Evolutionary conservation across 768 basidiomycete genomes (phyloP).

Genomic region (Lactarius akahatsu): DNA sequence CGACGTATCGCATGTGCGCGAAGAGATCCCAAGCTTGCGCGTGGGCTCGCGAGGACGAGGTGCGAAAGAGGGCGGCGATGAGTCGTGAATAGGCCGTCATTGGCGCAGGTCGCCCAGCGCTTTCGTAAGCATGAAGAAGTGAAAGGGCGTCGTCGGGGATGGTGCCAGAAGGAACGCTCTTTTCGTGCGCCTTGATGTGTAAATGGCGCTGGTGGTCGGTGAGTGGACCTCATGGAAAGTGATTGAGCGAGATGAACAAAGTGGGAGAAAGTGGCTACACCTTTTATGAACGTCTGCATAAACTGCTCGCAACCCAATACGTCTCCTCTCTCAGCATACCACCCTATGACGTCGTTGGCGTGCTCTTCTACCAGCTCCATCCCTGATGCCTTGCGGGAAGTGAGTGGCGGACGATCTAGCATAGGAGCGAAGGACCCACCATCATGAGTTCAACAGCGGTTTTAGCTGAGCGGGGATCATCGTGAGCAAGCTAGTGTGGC

Average conservation of each 20-base stretch:
- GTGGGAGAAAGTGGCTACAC: conserved; percentile 36
- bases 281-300: conserved; percentile 41
- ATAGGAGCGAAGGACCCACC: conserved; percentile 33
- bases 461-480: conserved; percentile 52
- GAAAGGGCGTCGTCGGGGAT: conserved; percentile 64
- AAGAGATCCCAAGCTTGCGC: conserved; percentile 94
- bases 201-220: conserved; percentile 64
- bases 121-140: conserved; percentile 73
- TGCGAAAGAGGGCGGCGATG: conserved; percentile 57
- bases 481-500: conserved; percentile 42
- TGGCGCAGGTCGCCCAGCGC: conserved; percentile 57
- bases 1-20: conserved; percentile 93
- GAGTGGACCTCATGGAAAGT: conserved; percentile 35
- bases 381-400: conserved; percentile 11
- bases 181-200: conserved; percentile 68
- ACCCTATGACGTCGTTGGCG: conserved; percentile 22
- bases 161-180: conserved; percentile 43
- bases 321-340: conserved; percentile 23
- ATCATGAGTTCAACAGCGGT: conserved; percentile 53
- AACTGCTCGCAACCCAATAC: conserved; percentile 42
- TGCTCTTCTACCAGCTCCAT: conserved; percentile 36
- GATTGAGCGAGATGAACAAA: conserved; percentile 3
- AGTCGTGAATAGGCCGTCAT: conserved; percentile 72
- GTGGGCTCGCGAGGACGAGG: conserved; percentile 45
- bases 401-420: background rate